Evolutionary conservation across 169 alveolate species (phyloP).

Genomic region (Babesia caballi): DNA sequence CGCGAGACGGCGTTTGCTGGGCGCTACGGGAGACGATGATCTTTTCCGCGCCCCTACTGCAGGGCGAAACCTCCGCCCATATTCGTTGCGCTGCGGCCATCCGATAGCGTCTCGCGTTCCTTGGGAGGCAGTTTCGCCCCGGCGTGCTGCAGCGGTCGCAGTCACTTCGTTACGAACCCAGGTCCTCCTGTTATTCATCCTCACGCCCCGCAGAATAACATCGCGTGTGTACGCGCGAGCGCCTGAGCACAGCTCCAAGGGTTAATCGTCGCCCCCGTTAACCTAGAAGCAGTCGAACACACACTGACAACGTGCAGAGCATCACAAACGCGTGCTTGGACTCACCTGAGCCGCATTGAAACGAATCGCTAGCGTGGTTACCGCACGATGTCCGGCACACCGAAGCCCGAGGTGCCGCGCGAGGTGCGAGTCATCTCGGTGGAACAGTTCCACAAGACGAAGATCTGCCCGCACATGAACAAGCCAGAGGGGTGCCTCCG

Average conservation of each 20-base stretch:
- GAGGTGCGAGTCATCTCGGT: slow-evolving; percentile 10
- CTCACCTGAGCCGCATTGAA: too few species aligned
- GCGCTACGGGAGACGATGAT: not conserved
- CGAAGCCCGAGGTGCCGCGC: not conserved
- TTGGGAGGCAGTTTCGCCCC: not conserved
- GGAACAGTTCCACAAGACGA: slow-evolving; percentile 52
- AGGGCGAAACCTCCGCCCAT: not conserved
- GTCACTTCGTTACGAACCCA: not conserved
- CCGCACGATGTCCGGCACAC: not conserved
- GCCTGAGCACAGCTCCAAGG: too few species aligned
- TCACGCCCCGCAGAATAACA: too few species aligned
- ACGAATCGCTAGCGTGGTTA: too few species aligned
- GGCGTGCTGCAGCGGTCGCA: not conserved
- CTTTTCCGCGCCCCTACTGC: slow-evolving; percentile 39
- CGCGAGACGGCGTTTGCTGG: too few species aligned
- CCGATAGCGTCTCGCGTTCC: slow-evolving; percentile 16
- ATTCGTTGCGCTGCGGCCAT: not conserved
- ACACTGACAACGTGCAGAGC: too few species aligned
- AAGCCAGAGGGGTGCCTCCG: slow-evolving; percentile 50
- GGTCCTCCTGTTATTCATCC: too few species aligned
- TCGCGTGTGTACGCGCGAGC: too few species aligned
- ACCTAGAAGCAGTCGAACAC: too few species aligned
- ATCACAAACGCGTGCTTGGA: too few species aligned
- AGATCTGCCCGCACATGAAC: slow-evolving; percentile 55
- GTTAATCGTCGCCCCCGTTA: too few species aligned